These are phyloP conservation scores for Coniferiporia weirii DNA, from an alignment of 1,284 basidiomycete species.

Conservation along the genomic window DNA sequence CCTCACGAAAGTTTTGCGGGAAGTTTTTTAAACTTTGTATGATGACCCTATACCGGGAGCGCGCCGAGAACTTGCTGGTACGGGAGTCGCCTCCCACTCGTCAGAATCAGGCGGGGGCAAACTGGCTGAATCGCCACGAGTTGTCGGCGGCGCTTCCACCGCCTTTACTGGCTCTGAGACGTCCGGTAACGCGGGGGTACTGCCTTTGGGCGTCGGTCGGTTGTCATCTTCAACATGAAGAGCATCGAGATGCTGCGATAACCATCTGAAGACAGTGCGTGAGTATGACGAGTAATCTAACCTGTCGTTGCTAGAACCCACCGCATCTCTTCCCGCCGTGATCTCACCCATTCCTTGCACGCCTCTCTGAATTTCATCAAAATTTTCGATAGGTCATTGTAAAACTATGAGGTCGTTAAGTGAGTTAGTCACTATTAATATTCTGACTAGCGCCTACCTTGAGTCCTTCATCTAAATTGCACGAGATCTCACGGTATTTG, in stretches of 20 bases:
- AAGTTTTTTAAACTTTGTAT: neutral
- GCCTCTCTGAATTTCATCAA: slow-evolving; percentile 69
- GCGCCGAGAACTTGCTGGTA: slow-evolving; percentile 4
- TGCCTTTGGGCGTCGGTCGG: slow-evolving; percentile 11
- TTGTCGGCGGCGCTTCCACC: neutral
- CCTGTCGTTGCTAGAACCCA: neutral
- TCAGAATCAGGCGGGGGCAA: slow-evolving; percentile 44
- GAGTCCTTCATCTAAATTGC: slow-evolving; percentile 85
- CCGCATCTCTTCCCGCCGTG: slow-evolving; percentile 55
- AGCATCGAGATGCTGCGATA: slow-evolving; percentile 11
- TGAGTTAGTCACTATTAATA: neutral
- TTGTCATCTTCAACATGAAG: slow-evolving; percentile 14
- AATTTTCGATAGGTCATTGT: slow-evolving; percentile 73
- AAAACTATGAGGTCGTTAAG: slow-evolving; percentile 51
- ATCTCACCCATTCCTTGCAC: slow-evolving; percentile 69
- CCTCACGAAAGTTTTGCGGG: neutral
- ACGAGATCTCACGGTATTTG: slow-evolving; percentile 82
- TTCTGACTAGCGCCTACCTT: slow-evolving; percentile 43
- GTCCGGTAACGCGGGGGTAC: neutral
- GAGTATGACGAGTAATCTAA: neutral
- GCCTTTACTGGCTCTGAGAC: slow-evolving; percentile 13
- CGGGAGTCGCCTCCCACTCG: slow-evolving; percentile 37
- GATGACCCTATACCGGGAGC: neutral
- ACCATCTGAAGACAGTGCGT: slow-evolving; percentile 18
- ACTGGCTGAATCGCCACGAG: slow-evolving; percentile 24